Conservation (phyloP, 768 basidiomycete genomes). For the Clitopilus passeckerianus region DNA sequence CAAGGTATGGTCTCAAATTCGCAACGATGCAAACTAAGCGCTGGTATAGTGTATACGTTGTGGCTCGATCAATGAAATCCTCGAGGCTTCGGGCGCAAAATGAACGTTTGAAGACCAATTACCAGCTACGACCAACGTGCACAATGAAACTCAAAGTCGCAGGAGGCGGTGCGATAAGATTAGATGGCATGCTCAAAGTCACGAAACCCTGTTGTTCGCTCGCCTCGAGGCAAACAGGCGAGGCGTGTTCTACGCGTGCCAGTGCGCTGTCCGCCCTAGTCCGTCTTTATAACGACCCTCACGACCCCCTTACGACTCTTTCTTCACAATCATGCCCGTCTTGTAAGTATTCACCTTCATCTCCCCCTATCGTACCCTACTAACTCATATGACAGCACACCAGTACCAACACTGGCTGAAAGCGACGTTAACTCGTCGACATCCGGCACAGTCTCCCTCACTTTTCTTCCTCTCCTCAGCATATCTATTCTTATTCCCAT, state of each 20-base stretch:
- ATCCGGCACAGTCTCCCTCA: neutral
- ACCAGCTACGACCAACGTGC: no score
- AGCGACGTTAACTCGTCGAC: neutral
- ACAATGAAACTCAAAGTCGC: neutral
- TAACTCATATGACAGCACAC: neutral
- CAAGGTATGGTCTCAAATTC: no score
- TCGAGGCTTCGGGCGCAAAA: no score
- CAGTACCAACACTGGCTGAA: neutral
- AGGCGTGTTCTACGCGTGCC: neutral
- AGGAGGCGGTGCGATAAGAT: neutral
- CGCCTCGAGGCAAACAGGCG: neutral
- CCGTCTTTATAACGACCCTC: neutral
- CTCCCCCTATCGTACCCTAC: neutral
- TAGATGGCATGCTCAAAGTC: neutral
- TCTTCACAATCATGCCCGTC: neutral
- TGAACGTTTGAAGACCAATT: no score
- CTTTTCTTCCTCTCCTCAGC: neutral
- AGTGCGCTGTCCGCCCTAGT: neutral
- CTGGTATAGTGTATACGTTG: no score
- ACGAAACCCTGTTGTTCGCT: neutral
- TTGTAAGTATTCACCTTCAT: neutral
- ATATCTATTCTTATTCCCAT: conserved; percentile 1
- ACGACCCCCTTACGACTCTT: neutral
- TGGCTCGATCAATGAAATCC: no score
- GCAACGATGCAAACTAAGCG: no score